Conservation (phyloP, 1,284 basidiomycete species). For the Ustilago nuda region DNA sequence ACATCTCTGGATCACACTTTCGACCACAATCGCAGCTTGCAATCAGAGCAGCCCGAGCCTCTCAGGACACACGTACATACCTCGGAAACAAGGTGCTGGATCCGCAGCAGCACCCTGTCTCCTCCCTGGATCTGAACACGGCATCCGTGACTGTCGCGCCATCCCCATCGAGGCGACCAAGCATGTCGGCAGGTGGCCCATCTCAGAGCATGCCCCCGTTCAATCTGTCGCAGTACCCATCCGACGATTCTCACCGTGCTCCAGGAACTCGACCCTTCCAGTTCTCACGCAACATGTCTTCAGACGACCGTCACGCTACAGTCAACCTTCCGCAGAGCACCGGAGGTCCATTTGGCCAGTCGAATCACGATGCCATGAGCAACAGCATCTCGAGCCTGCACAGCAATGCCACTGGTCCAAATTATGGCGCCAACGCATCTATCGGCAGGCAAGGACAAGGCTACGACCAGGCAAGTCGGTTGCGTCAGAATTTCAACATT, state of each 20-base stretch:
- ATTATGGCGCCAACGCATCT: constrained; percentile 9
- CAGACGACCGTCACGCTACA: constrained; percentile 38
- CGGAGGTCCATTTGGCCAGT: background rate
- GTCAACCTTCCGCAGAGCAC: constrained; percentile 36
- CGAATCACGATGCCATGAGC: constrained; percentile 28
- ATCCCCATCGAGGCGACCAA: background rate
- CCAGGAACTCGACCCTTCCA: constrained; percentile 14
- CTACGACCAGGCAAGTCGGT: constrained; percentile 33
- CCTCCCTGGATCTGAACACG: constrained; percentile 8
- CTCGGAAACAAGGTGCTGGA: constrained; percentile 10
- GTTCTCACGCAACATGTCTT: constrained; percentile 19
- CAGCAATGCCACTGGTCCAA: constrained; percentile 9
- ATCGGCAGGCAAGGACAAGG: constrained; percentile 21
- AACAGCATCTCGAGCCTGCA: constrained; percentile 36
- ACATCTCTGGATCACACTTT: background rate
- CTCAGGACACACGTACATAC: background rate
- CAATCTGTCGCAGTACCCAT: constrained; percentile 26
- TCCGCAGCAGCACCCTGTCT: constrained; percentile 7
- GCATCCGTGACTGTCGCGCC: constrained; percentile 24
- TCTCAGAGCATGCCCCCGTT: constrained; percentile 32
- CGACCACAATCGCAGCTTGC: background rate
- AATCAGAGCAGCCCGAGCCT: background rate
- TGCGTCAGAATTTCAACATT: constrained; percentile 42
- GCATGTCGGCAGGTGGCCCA: constrained; percentile 29
- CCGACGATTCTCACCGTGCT: constrained; percentile 26